phyloP scores from a whole-genome alignment of 2,329 filamentous ascomycete genomes.

The Nemania sp. region DNA sequence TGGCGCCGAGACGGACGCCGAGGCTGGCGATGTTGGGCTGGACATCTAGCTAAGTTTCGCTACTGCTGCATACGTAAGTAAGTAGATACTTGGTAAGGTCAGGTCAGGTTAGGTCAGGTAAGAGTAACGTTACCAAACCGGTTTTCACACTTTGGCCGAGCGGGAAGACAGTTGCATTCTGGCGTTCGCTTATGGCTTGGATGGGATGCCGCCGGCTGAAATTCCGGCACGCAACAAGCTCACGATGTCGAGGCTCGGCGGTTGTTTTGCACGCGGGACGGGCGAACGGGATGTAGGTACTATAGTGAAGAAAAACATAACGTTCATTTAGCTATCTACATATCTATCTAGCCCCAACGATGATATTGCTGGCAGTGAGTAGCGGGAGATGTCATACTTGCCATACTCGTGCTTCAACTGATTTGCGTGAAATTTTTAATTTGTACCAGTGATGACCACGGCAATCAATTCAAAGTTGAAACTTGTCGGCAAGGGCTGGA shows the following conservation, averaged over 20 bases:
- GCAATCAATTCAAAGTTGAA: background rate
- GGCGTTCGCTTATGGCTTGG: slow-evolving; percentile 12
- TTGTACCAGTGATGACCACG: background rate
- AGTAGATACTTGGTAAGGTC: too few species aligned
- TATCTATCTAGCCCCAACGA: background rate
- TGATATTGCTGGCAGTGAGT: too few species aligned
- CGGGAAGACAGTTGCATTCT: slow-evolving; percentile 17
- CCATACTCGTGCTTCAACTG: too few species aligned
- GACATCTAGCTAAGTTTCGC: slow-evolving; percentile 15
- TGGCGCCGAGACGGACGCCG: slow-evolving; percentile 12
- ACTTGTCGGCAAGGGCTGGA: background rate
- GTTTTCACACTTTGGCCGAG: background rate
- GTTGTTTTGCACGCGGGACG: background rate
- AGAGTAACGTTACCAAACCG: slow-evolving; percentile 22
- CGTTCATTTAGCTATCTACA: background rate
- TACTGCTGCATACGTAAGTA: too few species aligned
- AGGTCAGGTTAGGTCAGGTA: too few species aligned
- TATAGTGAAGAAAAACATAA: too few species aligned
- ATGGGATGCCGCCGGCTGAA: background rate
- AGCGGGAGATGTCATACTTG: too few species aligned
- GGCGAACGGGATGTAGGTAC: background rate
- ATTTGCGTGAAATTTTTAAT: too few species aligned
- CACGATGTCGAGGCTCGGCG: background rate
- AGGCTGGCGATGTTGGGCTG: background rate
- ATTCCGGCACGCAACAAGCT: background rate